Evolutionary conservation across 1,284 basidiomycete genomes (phyloP).

Genomic region (Mixia osmundae): DNA sequence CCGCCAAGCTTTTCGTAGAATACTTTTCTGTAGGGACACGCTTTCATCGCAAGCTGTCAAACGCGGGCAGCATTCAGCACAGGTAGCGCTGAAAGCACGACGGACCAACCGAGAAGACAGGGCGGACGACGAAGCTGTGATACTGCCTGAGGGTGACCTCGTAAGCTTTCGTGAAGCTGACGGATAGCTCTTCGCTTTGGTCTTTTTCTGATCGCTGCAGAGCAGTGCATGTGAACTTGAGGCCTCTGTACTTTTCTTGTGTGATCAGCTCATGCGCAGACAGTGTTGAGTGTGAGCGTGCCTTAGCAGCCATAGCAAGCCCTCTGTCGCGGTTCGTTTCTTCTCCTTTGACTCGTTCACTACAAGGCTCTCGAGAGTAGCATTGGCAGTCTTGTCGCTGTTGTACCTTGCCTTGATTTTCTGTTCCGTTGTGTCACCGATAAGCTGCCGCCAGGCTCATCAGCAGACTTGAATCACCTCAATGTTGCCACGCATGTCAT

Average conservation of each 20-base stretch:
- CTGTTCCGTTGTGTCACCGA: too few relatives aligned
- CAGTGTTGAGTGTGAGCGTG: constrained; percentile 20
- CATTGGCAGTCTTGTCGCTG: constrained; percentile 36
- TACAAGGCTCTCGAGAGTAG: constrained; percentile 64
- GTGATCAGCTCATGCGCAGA: not conserved
- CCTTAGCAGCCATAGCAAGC: constrained; percentile 78
- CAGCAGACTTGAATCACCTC: too few relatives aligned
- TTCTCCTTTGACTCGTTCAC: constrained; percentile 57
- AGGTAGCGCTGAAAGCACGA: not conserved
- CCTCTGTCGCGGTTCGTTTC: constrained; percentile 68
- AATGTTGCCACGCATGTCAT: constrained; percentile 82
- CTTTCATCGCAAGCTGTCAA: constrained; percentile 72
- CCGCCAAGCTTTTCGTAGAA: constrained; percentile 74
- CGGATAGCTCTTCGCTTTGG: constrained; percentile 41
- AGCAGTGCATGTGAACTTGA: constrained; percentile 72
- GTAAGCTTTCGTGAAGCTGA: constrained; percentile 63
- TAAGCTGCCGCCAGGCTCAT: too few relatives aligned
- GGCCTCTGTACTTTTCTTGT: constrained; percentile 31
- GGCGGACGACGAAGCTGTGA: constrained; percentile 71
- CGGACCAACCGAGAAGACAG: constrained; percentile 50
- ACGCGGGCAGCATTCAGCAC: not conserved
- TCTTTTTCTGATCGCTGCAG: constrained; percentile 49
- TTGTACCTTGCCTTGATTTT: constrained; percentile 69
- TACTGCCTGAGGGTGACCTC: constrained; percentile 55
- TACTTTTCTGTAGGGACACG: constrained; percentile 75